phyloP scores from a whole-genome alignment of 139 green algal species.

The Chlorella sorokiniana region DNA sequence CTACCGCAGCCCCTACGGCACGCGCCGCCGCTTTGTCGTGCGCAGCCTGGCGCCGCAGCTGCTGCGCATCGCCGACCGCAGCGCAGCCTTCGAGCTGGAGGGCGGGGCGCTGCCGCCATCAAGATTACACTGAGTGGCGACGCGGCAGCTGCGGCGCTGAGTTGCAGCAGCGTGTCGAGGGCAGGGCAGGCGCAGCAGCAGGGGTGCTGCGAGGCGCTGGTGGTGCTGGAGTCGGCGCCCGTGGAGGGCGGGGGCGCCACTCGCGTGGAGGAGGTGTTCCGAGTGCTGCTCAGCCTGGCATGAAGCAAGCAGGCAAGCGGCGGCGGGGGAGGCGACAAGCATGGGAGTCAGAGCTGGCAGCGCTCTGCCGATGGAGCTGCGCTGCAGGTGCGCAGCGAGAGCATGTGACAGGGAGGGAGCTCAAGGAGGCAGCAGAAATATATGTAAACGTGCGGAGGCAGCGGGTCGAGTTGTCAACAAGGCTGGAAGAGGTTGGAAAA shows the following conservation, averaged over 20 bases:
- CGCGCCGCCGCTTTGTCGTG: background rate
- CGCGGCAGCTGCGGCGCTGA: background rate
- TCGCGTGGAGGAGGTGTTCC: constrained; percentile 2
- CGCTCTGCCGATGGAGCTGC: too few species aligned
- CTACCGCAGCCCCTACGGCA: background rate
- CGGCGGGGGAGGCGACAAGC: too few species aligned
- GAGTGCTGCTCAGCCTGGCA: background rate
- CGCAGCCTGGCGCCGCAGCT: background rate
- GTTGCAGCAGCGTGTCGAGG: background rate
- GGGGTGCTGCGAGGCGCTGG: background rate
- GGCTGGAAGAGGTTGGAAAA: too few species aligned
- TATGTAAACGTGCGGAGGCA: too few species aligned
- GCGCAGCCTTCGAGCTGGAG: constrained; percentile 3
- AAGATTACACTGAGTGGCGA: background rate
- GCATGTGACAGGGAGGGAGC: too few species aligned
- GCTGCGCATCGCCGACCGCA: background rate
- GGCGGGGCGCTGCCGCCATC: background rate
- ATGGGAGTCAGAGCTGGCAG: too few species aligned
- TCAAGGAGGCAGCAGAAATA: too few species aligned
- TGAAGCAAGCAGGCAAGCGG: too few species aligned
- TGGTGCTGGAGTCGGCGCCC: constrained; percentile 1
- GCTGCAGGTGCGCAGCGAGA: too few species aligned
- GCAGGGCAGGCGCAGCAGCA: background rate
- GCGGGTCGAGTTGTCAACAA: too few species aligned
- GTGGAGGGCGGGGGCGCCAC: background rate